Evolutionary conservation across 352 stramenopile genomes (phyloP), one percentile per base, ranked within the genome.

Genomic region (Thalassiosira exigua): DNA sequence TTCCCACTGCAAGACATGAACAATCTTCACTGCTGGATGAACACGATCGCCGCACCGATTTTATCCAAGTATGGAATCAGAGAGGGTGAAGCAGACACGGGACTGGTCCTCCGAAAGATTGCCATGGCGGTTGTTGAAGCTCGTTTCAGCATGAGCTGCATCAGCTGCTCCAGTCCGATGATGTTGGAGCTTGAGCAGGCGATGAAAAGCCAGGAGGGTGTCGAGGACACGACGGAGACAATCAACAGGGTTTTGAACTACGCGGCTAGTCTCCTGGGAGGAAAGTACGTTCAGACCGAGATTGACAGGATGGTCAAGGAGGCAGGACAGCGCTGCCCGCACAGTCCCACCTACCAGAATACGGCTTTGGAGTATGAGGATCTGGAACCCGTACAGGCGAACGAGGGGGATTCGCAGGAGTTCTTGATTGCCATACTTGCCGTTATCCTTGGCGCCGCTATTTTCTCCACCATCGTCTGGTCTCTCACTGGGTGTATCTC

Each of bases 261-360:
- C 57, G 41, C 61, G 0, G 50, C 39, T 5, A 56, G 66, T 27
- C 27, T 92, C 11, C 17, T 90, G 1, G 48, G 52, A 30, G 84
- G 86, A 24, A 61, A 76, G 27, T 82, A 85, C 33, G 19, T 92
- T 22, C 81, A 90, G 66, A 59, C 74, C 9, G 30, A 77, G 46
- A 71, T 92, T 36, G 86, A 92, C 64, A 75, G 78, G 27, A 44
- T 86, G 0, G 21, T 91, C 1, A 79, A 77, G 19, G 73, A 92
- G 54, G 81, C 82, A 48, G 21, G 56, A 12, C 75, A 71, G 44
- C 52, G 75, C 53, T 92, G 86, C 46, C 84, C 81, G 9, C 75
- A 90, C 50, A 86, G 60, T 53, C 70, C 75, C n/a, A 27, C 42
- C 12, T 77, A 65, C 58, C 33, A 75, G 22, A 33, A 68, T 19